A percentile compares a stretch with the other conserved stretches of the same genome.
phyloP scores from a whole-genome alignment of 768 basidiomycete genomes.

The Symmetrospora coprosmae region DNA sequence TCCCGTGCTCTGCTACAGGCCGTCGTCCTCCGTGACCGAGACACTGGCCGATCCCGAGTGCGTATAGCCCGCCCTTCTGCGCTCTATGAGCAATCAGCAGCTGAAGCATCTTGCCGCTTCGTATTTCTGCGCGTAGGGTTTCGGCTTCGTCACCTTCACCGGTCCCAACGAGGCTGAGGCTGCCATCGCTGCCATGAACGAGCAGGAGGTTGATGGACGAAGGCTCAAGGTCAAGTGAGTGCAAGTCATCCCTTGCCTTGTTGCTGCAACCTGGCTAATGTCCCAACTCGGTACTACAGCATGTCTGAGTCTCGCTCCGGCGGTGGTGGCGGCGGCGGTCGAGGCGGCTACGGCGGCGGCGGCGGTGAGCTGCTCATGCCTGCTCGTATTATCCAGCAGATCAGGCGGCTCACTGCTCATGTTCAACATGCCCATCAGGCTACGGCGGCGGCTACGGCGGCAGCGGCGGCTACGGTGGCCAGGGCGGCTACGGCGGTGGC shows the following conservation, averaged over 20 bases:
- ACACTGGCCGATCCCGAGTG: constrained; percentile 18
- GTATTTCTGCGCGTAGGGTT: constrained; percentile 65
- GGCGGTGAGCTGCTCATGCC: neutral
- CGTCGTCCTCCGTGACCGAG: constrained; percentile 20
- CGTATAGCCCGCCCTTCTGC: neutral
- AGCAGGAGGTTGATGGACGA: constrained; percentile 83
- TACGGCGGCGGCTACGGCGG: neutral
- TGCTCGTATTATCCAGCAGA: neutral
- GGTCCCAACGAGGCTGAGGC: constrained; percentile 52
- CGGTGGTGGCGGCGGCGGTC: constrained; percentile 4
- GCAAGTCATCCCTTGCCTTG: neutral
- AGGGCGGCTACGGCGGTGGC: neutral
- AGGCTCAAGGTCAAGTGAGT: constrained; percentile 60
- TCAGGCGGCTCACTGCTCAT: neutral
- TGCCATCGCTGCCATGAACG: constrained; percentile 66
- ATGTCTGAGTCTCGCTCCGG: constrained; percentile 6
- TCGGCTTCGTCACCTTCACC: constrained; percentile 54
- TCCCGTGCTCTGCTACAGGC: neutral
- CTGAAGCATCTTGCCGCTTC: neutral
- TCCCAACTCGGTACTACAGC: neutral
- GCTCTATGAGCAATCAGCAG: neutral
- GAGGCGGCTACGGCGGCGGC: neutral
- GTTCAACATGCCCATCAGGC: neutral
- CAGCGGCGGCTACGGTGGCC: neutral
- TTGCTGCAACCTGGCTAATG: neutral